phyloP scores from a whole-genome alignment of 2,329 filamentous ascomycete species.

The Fusarium sp. region DNA sequence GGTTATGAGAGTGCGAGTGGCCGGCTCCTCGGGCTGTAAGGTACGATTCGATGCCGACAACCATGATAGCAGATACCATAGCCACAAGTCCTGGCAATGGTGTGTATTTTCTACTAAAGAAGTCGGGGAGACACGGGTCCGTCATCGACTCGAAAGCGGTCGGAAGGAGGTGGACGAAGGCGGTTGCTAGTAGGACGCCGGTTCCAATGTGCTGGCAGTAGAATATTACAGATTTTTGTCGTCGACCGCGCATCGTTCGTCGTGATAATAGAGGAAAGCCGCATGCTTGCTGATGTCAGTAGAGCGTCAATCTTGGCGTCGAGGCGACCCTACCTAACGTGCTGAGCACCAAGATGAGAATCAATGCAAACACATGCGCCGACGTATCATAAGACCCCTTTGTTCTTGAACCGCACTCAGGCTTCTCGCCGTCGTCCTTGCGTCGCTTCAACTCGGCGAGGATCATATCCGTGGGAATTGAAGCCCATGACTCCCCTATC shows the following conservation, averaged over 20 bases:
- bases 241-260: constrained; percentile 64
- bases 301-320: background rate
- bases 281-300: constrained; percentile 58
- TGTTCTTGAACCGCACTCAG: constrained; percentile 62
- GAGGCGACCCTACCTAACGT: constrained; percentile 57
- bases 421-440: constrained; percentile 53
- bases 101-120: constrained; percentile 81
- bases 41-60: constrained; percentile 88
- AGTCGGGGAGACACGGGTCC: constrained; percentile 76
- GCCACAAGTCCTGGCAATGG: constrained; percentile 84
- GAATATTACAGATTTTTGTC: constrained; percentile 69
- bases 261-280: constrained; percentile 72
- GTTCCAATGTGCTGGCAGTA: constrained; percentile 80
- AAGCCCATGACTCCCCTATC: constrained; percentile 53
- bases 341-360: constrained; percentile 71
- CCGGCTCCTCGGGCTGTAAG: constrained; percentile 76
- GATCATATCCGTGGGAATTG: constrained; percentile 61
- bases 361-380: constrained; percentile 72
- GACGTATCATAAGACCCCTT: constrained; percentile 70
- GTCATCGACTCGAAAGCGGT: constrained; percentile 73
- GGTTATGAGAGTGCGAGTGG: constrained; percentile 66
- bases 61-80: constrained; percentile 82
- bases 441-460: constrained; percentile 63
- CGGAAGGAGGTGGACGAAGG: constrained; percentile 80
- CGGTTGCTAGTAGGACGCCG: constrained; percentile 85